These are phyloP conservation scores for Pestalotiopsis sp. DNA, from an alignment of 2,329 filamentous ascomycete genomes.

Conservation along the genomic window DNA sequence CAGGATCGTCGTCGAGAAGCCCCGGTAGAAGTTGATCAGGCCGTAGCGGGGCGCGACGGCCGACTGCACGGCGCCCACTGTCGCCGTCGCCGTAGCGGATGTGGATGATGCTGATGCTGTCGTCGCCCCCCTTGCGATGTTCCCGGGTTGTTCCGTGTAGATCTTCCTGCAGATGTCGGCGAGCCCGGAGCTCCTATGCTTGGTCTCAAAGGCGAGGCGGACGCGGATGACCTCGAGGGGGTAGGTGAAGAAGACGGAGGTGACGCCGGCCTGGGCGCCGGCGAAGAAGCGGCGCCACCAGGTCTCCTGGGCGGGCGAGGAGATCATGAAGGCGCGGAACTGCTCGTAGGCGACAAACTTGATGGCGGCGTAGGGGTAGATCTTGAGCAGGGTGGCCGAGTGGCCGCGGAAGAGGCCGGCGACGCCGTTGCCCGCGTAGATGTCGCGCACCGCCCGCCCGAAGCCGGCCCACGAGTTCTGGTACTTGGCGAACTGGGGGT, in stretches of 20 bases:
- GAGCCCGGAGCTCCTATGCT: conserved; percentile 71
- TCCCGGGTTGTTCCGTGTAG: conserved; percentile 71
- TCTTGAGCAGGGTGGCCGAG: conserved; percentile 88
- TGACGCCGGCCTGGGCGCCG: conserved; percentile 78
- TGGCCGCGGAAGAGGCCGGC: conserved; percentile 88
- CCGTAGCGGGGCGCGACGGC: conserved; percentile 66
- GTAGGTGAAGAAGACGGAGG: conserved; percentile 95
- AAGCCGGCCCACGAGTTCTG: conserved; percentile 87
- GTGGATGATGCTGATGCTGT: conserved; percentile 31
- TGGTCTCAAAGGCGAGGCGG: conserved; percentile 92
- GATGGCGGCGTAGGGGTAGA: conserved; percentile 96
- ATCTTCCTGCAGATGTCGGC: conserved; percentile 82
- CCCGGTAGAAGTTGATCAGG: conserved; percentile 89
- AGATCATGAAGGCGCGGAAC: conserved; percentile 80
- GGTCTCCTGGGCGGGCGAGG: conserved; percentile 73
- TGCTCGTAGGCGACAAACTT: conserved; percentile 99
- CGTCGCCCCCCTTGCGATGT: conserved; percentile 37
- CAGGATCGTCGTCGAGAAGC: conserved; percentile 85
- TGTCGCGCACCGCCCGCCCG: conserved; percentile 79
- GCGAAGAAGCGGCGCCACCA: conserved; percentile 73
- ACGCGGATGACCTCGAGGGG: conserved; percentile 92
- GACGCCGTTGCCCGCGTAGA: conserved; percentile 74
- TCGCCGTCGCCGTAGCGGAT: conserved; percentile 40
- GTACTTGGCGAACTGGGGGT: conserved; percentile 92
- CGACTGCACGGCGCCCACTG: conserved; percentile 49